Conservation (phyloP, 2,329 filamentous ascomycete species). For the Aspergillus piperis region DNA sequence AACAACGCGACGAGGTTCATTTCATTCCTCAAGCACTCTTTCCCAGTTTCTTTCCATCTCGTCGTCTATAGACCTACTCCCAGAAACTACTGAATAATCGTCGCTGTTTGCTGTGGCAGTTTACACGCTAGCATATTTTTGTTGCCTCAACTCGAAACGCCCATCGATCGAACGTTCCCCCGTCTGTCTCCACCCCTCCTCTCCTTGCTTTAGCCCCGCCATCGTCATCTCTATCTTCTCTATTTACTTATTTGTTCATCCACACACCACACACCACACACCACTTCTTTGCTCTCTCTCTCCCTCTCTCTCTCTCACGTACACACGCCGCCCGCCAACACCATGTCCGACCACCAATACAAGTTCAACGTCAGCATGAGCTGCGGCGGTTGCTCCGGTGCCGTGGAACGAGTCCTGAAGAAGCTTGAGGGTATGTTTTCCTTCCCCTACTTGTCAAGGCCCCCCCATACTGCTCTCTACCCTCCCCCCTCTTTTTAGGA, state of each 20-base stretch:
- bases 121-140: background rate
- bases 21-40: background rate
- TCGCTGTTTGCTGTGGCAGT: too few species aligned
- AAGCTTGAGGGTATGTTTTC: slow-evolving; percentile 75
- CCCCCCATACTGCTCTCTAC: too few species aligned
- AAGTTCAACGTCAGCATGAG: slow-evolving; percentile 93
- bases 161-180: background rate
- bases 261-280: background rate
- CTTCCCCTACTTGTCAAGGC: background rate
- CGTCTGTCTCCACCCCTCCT: background rate
- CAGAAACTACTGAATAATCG: too few species aligned
- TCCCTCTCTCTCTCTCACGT: too few species aligned
- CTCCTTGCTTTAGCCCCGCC: background rate
- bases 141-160: background rate
- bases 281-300: too few species aligned
- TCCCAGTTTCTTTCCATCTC: background rate
- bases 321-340: background rate
- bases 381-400: slow-evolving; percentile 95
- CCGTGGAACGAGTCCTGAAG: slow-evolving; percentile 86
- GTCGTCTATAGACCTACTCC: too few species aligned
- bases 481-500: too few species aligned
- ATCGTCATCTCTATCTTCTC: background rate
- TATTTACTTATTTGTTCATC: background rate
- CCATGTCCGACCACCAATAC: slow-evolving; percentile 80
- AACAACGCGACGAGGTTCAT: background rate